Conservation (phyloP, 345 rosid genomes). For the Moricandia moricandioides region DNA sequence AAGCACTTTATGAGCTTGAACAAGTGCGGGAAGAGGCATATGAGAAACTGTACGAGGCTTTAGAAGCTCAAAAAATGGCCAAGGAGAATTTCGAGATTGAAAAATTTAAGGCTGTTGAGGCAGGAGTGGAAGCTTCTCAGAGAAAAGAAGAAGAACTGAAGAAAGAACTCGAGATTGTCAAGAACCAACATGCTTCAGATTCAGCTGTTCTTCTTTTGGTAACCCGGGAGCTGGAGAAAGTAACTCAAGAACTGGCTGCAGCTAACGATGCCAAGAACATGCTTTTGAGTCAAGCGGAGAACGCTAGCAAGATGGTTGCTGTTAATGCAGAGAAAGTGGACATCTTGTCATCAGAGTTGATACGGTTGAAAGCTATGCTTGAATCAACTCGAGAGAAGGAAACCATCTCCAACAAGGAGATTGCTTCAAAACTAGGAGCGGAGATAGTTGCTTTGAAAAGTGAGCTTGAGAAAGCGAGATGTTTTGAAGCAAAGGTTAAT, state of each 20-base stretch:
- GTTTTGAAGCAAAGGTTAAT: conserved; percentile 40
- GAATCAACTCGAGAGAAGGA: conserved; percentile 66
- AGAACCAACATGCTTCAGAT: conserved; percentile 79
- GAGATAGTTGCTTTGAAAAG: conserved; percentile 50
- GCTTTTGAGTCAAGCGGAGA: conserved; percentile 73
- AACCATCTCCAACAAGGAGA: conserved; percentile 49
- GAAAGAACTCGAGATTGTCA: conserved; percentile 70
- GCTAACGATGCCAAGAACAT: conserved; percentile 68
- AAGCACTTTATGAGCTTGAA: conserved; percentile 60
- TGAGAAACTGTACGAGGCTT: conserved; percentile 70
- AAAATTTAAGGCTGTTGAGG: conserved; percentile 84
- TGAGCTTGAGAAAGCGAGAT: conserved; percentile 56
- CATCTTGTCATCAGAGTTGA: conserved; percentile 64
- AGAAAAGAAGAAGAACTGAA: conserved; percentile 84
- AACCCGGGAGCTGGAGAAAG: conserved; percentile 62
- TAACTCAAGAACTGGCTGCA: conserved; percentile 67
- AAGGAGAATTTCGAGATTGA: conserved; percentile 76
- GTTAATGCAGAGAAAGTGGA: conserved; percentile 43
- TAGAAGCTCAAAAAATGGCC: conserved; percentile 50
- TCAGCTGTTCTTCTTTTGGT: conserved; percentile 66
- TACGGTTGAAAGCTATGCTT: conserved; percentile 60
- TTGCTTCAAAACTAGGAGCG: not conserved
- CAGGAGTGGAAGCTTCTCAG: conserved; percentile 74
- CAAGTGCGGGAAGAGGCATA: conserved; percentile 55
- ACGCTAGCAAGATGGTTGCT: conserved; percentile 67